Evolutionary conservation across 495 filamentous ascomycete genomes (phyloP), one percentile per base, ranked within the genome.

Genomic region (Penicillium samsonianum): DNA sequence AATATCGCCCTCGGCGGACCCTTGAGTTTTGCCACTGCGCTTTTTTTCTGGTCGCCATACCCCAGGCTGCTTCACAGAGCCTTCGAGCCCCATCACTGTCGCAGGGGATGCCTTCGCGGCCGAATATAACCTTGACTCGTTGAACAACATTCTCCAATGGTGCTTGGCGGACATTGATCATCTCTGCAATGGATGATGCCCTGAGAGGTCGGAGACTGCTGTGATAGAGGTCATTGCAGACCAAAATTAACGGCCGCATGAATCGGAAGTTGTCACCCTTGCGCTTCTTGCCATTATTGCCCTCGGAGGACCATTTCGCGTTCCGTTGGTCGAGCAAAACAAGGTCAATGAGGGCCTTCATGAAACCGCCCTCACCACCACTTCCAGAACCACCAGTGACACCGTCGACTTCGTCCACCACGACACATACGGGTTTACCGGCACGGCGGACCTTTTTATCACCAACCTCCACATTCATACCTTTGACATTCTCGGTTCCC

Each of bases 211-310:
- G 84, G 25, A 98, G 80, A 53, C 91, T 90, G 22, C 94, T 83
- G 64, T 95, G 90, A 69, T 98, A 98, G n/a, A 96, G 82, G 72
- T 98, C 94, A 58, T 98, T 98, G 80, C 94, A 98, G 56, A 98
- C 91, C 26, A 97, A 73, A 56, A 98, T 91, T 33, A 98, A 78
- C 0, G 94, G 94, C 46, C 94, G 83, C 72, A 92, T 81, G 51
- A 96, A 82, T 26, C 87, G 82, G 69, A 98, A 98, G 38, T 84
- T 84, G 61, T 96, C 91, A 0, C 86, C 87, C 65, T 88, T 91
- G 57, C 79, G 84, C 64, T 84, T 85, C 64, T 75, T 78, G 60
- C 67, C 77, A 3, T 54, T 52, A n/a, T 6, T 67, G 64, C 37
- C 74, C 61, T 73, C 63, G 5, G 74, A 63, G n/a, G 71, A 64